Conservation (phyloP, 1,284 basidiomycete species). For the Ceratobasidium papillatum region DNA sequence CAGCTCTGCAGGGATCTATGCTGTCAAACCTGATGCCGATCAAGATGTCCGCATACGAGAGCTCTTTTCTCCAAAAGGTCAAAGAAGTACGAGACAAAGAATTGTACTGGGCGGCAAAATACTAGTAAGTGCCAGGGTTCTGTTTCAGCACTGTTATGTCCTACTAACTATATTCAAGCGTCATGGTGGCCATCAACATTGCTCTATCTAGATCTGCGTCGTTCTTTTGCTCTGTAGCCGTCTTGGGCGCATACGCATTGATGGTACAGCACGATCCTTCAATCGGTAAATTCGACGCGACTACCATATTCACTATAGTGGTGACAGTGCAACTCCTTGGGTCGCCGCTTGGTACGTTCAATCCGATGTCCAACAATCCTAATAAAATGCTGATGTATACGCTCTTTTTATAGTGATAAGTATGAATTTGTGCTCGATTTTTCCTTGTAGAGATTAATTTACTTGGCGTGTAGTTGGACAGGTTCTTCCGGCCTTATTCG, state of each 20-base stretch:
- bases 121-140: not conserved
- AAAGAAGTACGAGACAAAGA: conserved; percentile 16
- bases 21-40: conserved; percentile 7
- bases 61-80: not conserved
- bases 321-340: conserved; percentile 1
- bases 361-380: too few relatives aligned
- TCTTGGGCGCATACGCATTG: conserved; percentile 3
- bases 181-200: not conserved
- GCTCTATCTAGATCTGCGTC: not conserved
- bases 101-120: not conserved
- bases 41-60: conserved; percentile 21
- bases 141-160: not conserved
- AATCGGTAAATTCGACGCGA: conserved; percentile 1
- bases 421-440: too few relatives aligned
- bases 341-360: not conserved
- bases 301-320: conserved; percentile 2
- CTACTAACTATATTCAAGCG: not conserved
- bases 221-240: conserved; percentile 1
- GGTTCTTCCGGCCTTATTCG: conserved; percentile 8
- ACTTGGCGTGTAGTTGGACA: not conserved
- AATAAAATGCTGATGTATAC: too few relatives aligned
- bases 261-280: conserved; percentile 18
- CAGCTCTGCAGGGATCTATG: not conserved
- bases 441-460: not conserved
- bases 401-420: too few relatives aligned